Percentiles rank a stretch among this genome's conserved stretches.
Evolutionary conservation across 805 yeast genomes (phyloP).

Genomic region (Wickerhamomyces strasburgensis): DNA sequence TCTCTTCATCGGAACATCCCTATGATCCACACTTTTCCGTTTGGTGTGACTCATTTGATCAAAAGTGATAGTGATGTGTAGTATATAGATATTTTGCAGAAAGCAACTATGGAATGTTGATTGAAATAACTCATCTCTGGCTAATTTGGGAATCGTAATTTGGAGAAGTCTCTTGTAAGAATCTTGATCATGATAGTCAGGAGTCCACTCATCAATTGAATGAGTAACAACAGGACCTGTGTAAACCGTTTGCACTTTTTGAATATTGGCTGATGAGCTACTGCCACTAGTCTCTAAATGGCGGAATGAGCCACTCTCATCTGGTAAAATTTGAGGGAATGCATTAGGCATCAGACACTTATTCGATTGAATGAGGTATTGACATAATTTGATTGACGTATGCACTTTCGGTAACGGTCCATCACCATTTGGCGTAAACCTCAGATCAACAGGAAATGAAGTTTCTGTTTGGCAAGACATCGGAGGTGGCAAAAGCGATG

Average conservation of each 20-base stretch:
- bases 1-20: background rate
- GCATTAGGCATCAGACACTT: constrained; percentile 8
- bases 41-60: constrained; percentile 1
- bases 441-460: constrained; percentile 9
- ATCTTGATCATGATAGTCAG: constrained; percentile 10
- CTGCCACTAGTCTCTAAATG: background rate
- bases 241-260: constrained; percentile 11
- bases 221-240: background rate
- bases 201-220: constrained; percentile 13
- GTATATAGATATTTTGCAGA: constrained; percentile 18
- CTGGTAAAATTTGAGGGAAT: constrained; percentile 1
- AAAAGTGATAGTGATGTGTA: constrained; percentile 9
- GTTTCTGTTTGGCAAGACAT: constrained; percentile 1
- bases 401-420: constrained; percentile 2
- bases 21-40: no score
- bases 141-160: constrained; percentile 10
- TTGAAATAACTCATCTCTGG: constrained; percentile 6
- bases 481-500: constrained; percentile 12
- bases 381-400: constrained; percentile 3
- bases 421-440: constrained; percentile 6
- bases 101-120: constrained; percentile 20
- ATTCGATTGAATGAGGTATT: constrained; percentile 14
- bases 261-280: constrained; percentile 2
- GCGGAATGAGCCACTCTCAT: background rate
- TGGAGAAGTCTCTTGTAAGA: constrained; percentile 5